These are phyloP conservation scores for Coemansia sp. DNA, from an alignment of 192 early-diverging fungal species.

Conservation along the genomic window DNA sequence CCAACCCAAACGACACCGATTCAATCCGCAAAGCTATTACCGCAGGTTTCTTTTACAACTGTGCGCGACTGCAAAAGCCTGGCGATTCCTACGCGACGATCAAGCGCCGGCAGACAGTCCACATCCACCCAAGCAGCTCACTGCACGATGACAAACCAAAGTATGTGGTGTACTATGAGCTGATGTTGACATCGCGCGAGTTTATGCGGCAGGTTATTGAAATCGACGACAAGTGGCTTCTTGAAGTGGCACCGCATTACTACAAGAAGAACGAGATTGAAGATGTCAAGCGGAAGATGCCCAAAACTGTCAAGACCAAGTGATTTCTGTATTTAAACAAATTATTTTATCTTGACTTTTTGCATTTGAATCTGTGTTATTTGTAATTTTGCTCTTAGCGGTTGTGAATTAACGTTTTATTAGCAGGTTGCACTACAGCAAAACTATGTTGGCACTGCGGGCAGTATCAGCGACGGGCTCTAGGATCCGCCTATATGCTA, in stretches of 20 bases:
- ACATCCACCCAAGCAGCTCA: slow-evolving; percentile 88
- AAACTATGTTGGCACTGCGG: not conserved
- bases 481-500: not conserved
- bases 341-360: not conserved
- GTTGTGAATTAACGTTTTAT: not conserved
- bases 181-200: slow-evolving; percentile 91
- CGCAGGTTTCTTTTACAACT: slow-evolving; percentile 96
- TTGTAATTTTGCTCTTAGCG: not conserved
- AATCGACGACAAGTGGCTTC: slow-evolving; percentile 79
- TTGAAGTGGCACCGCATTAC: slow-evolving; percentile 84
- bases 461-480: not conserved
- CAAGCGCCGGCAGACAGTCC: slow-evolving; percentile 87
- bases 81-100: slow-evolving; percentile 90
- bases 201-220: slow-evolving; percentile 95
- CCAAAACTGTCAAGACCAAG: slow-evolving; percentile 27
- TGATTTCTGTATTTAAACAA: not conserved
- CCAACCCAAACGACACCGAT: slow-evolving; percentile 79
- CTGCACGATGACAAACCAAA: slow-evolving; percentile 78
- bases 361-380: not conserved
- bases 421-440: not conserved
- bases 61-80: slow-evolving; percentile 76
- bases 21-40: slow-evolving; percentile 92
- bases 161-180: slow-evolving; percentile 89
- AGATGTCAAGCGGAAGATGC: slow-evolving; percentile 52
- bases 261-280: slow-evolving; percentile 84